These are phyloP conservation scores for Pythium dissotocum DNA, from an alignment of 352 stramenopile species.

Conservation along the genomic window DNA sequence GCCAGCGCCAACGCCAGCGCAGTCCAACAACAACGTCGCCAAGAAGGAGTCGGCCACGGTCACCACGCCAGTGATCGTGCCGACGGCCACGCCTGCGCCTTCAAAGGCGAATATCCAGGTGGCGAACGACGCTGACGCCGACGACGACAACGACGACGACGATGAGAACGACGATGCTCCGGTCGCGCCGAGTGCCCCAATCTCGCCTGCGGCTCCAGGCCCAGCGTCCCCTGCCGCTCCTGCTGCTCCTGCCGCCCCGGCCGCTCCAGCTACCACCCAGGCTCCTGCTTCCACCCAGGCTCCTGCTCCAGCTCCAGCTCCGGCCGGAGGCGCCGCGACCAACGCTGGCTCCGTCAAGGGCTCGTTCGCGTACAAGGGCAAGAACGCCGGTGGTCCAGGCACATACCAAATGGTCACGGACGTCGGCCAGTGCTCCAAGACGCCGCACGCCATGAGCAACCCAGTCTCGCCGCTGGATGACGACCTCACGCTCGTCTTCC, in stretches of 20 bases:
- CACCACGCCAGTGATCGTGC: not conserved
- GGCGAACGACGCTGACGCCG: not conserved
- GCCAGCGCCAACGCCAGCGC: slow-evolving; percentile 15
- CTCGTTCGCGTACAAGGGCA: slow-evolving; percentile 58
- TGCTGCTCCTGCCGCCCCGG: not conserved
- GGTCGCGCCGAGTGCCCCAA: not conserved
- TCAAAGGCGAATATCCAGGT: not conserved
- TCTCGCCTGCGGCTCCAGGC: not conserved
- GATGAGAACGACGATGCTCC: not conserved
- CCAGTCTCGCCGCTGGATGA: slow-evolving; percentile 63
- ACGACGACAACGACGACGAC: not conserved
- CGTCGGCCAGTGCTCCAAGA: slow-evolving; percentile 53
- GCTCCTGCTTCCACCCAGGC: slow-evolving; percentile 1
- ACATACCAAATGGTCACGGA: slow-evolving; percentile 75
- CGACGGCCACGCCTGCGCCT: slow-evolving; percentile 6
- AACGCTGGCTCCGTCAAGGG: slow-evolving; percentile 39
- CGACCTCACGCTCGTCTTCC: slow-evolving; percentile 66
- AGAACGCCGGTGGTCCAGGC: slow-evolving; percentile 51
- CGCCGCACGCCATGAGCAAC: slow-evolving; percentile 37
- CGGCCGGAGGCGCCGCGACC: slow-evolving; percentile 30
- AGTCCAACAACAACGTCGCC: not conserved
- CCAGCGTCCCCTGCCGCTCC: not conserved
- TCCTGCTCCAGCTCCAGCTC: slow-evolving; percentile 15
- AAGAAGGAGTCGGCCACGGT: not conserved
- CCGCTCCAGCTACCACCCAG: not conserved